phyloP scores from a whole-genome alignment of 2,329 filamentous ascomycete species.

The Coleophoma eucalyptorum region DNA sequence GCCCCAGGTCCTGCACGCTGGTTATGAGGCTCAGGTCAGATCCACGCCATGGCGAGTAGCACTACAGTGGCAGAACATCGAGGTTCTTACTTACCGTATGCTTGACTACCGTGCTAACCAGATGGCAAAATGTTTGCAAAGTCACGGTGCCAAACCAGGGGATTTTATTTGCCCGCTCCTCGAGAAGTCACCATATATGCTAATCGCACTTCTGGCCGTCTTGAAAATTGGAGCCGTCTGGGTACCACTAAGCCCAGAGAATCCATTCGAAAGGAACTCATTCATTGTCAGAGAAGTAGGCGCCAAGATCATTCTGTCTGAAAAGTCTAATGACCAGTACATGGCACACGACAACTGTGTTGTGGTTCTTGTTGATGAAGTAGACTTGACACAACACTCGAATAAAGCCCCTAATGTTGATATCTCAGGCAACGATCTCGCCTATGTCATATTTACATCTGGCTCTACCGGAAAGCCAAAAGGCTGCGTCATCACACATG shows the following conservation, averaged over 20 bases:
- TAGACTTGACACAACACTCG: neutral
- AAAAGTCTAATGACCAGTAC: neutral
- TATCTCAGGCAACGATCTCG: neutral
- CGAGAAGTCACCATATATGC: slow-evolving; percentile 2
- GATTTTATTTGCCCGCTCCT: slow-evolving; percentile 2
- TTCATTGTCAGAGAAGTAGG: neutral
- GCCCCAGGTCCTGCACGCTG: neutral
- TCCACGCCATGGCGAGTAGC: neutral
- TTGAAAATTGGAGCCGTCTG: slow-evolving; percentile 1
- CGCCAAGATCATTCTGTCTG: neutral
- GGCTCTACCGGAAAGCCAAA: slow-evolving; percentile 15
- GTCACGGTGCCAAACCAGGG: neutral
- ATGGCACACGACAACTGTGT: neutral
- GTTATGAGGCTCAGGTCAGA: neutral
- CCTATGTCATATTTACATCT: slow-evolving; percentile 16
- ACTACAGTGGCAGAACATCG: neutral
- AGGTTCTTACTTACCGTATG: slow-evolving; percentile 1
- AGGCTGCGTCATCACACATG: slow-evolving; percentile 10
- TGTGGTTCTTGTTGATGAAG: neutral
- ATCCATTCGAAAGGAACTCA: neutral
- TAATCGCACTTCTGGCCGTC: slow-evolving; percentile 2
- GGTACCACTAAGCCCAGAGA: slow-evolving; percentile 1
- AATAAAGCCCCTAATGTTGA: neutral
- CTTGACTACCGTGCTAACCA: slow-evolving; percentile 2
- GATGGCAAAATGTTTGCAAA: neutral